These are phyloP conservation scores for Neurospora sp. DNA, from an alignment of 2,329 filamentous ascomycete species.

Conservation along the genomic window DNA sequence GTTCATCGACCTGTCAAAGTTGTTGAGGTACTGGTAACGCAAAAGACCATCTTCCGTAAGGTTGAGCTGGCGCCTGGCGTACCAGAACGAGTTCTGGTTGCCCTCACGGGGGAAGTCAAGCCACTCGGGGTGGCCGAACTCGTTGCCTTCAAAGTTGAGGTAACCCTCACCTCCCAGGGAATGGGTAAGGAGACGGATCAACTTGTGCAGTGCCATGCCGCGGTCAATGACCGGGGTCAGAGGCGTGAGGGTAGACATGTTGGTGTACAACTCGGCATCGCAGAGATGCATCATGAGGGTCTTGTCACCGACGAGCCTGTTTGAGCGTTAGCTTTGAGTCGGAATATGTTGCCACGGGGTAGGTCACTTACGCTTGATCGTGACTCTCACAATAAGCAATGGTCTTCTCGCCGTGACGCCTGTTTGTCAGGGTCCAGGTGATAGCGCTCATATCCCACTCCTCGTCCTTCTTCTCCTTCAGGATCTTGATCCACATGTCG, in stretches of 20 bases:
- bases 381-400: slow-evolving; percentile 97
- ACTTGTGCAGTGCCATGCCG: slow-evolving; percentile 89
- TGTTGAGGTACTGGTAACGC: slow-evolving; percentile 84
- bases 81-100: slow-evolving; percentile 90
- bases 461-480: slow-evolving; percentile 86
- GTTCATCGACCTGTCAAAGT: slow-evolving; percentile 92
- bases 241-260: slow-evolving; percentile 84
- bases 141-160: slow-evolving; percentile 97
- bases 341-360: neutral
- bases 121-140: slow-evolving; percentile 98
- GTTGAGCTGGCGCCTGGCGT: slow-evolving; percentile 87
- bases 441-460: slow-evolving; percentile 87
- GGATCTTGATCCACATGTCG: slow-evolving; percentile 97
- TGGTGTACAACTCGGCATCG: slow-evolving; percentile 92
- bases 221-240: slow-evolving; percentile 82
- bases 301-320: slow-evolving; percentile 89
- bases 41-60: slow-evolving; percentile 77
- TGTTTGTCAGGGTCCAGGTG: slow-evolving; percentile 80
- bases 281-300: slow-evolving; percentile 96
- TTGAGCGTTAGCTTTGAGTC: neutral
- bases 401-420: slow-evolving; percentile 92
- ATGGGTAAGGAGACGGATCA: slow-evolving; percentile 93
- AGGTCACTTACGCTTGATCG: slow-evolving; percentile 75
- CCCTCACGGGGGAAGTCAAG: slow-evolving; percentile 94
- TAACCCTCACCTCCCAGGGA: slow-evolving; percentile 89